Conservation (phyloP, 768 basidiomycete genomes). For the Boletellus emodensis region DNA sequence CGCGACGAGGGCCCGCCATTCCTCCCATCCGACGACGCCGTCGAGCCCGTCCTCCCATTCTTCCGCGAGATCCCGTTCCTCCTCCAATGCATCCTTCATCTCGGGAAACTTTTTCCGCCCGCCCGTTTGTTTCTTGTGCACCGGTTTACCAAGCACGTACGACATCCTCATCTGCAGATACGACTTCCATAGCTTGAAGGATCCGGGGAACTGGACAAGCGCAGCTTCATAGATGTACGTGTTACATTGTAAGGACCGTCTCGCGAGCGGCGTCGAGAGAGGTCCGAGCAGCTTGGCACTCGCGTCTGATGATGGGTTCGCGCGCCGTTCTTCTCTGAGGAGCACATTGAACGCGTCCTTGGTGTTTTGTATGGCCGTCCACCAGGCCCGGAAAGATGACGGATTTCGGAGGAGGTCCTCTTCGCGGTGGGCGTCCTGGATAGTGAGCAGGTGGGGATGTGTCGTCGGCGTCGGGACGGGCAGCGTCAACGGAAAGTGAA, state of each 20-base stretch:
- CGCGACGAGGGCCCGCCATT: conserved; percentile 88
- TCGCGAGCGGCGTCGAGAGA: conserved; percentile 66
- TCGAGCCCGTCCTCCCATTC: conserved; percentile 87
- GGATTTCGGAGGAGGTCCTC: conserved; percentile 93
- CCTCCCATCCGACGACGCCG: conserved; percentile 88
- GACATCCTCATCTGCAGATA: conserved; percentile 81
- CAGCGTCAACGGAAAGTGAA: conserved; percentile 76
- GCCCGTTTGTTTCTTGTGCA: conserved; percentile 71
- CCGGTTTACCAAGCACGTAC: conserved; percentile 78
- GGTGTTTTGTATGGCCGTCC: conserved; percentile 75
- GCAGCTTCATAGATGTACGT: conserved; percentile 95
- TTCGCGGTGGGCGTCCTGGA: conserved; percentile 80
- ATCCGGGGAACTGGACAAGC: conserved; percentile 78
- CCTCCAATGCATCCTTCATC: conserved; percentile 86
- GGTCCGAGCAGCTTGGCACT: conserved; percentile 67
- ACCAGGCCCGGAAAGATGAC: conserved; percentile 89
- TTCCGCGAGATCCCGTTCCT: conserved; percentile 74
- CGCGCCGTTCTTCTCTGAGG: conserved; percentile 51
- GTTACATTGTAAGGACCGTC: conserved; percentile 76
- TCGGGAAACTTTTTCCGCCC: conserved; percentile 90
- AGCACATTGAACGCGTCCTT: conserved; percentile 59
- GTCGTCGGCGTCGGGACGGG: conserved; percentile 81
- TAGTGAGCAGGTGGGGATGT: conserved; percentile 68
- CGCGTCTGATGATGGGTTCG: conserved; percentile 46
- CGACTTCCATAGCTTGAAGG: conserved; percentile 94